Base-by-base conservation (phyloP, 768 basidiomycete species). In the Boletus speciosus region DNA sequence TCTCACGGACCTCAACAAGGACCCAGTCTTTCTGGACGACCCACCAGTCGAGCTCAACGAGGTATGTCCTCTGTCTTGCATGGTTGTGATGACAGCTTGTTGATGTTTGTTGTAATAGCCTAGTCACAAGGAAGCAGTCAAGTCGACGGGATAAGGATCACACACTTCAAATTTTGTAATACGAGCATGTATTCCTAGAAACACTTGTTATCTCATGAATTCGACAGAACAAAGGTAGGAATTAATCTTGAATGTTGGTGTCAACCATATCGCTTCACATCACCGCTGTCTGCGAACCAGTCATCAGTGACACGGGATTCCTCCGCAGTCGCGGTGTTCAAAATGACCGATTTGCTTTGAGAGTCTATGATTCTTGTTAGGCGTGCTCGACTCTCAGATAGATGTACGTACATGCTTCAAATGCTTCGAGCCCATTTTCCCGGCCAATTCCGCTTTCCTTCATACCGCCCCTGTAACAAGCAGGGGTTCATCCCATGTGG, bases 11-110 rank as follows among this genome's bases (percentile, higher is more conserved):
- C 74, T 95, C 51, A 88, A 84, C 71, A 93, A 90, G 67, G 82
- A 83, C 14, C 96, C 96, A 42, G 94, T 97, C 70, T 97, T 97
- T 68, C 76, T 95, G 11, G 96, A 98, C 66, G 88, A 93, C 54
- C 75, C 89, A 12, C 95, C 95, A 14, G 75, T 90, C 25, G 87
- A 90, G 62, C 40, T 78, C 21, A 68, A 69, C 56, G 85, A 90
- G 76, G 87, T 85, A 51, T 49, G 78, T 68, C 23, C 43, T 35
- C 3, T 44, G 16, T 47, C 29, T 12, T 21, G 10, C 19, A 40
- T 25, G 16, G 34, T 43, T 6, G 6, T 7, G 25, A 10, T 25
- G 14, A 23, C 32, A 21, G 19, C 25, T 35, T 40, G 39, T 32
- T 58, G 56, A 52, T 31, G 15, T 56, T 38, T 23, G 21, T 31